Base-by-base conservation (phyloP, 805 yeast genomes). In the Kurtzmaniella fragi region DNA sequence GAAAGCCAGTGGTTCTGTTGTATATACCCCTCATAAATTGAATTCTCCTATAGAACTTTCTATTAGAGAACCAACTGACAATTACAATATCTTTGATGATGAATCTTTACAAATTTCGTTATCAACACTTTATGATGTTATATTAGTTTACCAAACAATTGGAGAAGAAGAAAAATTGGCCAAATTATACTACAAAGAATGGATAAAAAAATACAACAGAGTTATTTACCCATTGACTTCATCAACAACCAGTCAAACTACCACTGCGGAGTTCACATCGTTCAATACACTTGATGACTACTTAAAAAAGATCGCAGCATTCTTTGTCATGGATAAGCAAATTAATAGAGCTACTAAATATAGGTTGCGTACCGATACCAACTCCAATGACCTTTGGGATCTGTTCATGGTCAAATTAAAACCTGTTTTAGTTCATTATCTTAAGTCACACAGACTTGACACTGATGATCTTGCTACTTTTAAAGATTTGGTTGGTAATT, bases 31-130 rank as follows among this genome's bases (percentile, higher is more conserved):
- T 6, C 86, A 77, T 56, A 80, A 84, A 50, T 75, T 91, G 47
- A 90, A 90, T 56, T 85, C 96, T 0, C 85, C 95, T 0, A 85
- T 90, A 4, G 98, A 91, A 57, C 59, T 77, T 6, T 78, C 95
- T 5, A 67, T 88, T 54, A 71, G 97, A 50, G 79, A 77, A 33
- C 71, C 81, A 0, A 62, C 65, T 37, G 56, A 58, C 41, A 69
- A 64, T 46, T 72, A 75, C 41, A 70, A 75, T 47, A 70, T 81
- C 2, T 61, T 82, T 35, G 64, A 70, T 6, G 75, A 73, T 37
- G 64, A 51, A 14, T 36, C 38, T 4, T 43, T 60, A 17, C 56
- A 53, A 30, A 47, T 88, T 26, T 80, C 81, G 40, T 59, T 90
- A 41, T 73, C 79, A n/a, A 84, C 89, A 5, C 67, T 91, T 23